These are phyloP conservation scores for Collybia sp. DNA, from an alignment of 768 basidiomycete genomes.

Conservation along the genomic window DNA sequence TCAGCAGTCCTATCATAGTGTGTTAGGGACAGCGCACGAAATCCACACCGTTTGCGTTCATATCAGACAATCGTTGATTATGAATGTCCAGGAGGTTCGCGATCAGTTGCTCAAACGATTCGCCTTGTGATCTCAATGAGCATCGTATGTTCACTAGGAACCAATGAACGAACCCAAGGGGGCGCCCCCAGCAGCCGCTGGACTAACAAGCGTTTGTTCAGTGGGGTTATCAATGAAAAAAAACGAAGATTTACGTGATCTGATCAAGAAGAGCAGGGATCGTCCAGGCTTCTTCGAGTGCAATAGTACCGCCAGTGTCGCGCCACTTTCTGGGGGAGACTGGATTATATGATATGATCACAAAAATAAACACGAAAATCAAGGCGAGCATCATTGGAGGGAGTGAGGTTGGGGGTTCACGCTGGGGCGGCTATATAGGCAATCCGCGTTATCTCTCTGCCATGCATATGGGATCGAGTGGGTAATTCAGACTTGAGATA, in stretches of 20 bases:
- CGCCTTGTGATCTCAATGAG: conserved; percentile 15
- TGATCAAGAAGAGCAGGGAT: conserved; percentile 24
- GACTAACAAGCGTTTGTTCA: background rate
- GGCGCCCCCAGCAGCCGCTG: conserved; percentile 17
- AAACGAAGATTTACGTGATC: conserved; percentile 14
- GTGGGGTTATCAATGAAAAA: background rate
- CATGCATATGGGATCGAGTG: no score
- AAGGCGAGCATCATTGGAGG: no score
- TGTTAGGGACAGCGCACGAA: conserved; percentile 19
- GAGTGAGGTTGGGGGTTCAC: no score
- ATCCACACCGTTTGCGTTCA: conserved; percentile 34
- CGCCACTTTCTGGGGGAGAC: conserved; percentile 16
- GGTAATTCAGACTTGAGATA: no score
- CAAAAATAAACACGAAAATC: no score
- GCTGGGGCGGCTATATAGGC: no score
- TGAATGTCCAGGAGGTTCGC: conserved; percentile 34
- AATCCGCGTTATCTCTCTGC: no score
- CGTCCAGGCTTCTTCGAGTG: conserved; percentile 36
- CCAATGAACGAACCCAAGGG: background rate
- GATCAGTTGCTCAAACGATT: conserved; percentile 21
- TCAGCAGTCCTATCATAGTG: background rate
- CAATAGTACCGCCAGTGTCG: conserved; percentile 31
- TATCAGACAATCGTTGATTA: conserved; percentile 27
- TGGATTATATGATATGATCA: no score
- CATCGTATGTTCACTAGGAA: background rate